Conservation (phyloP, 73 alveolate genomes). For the Urostyla sp. region DNA sequence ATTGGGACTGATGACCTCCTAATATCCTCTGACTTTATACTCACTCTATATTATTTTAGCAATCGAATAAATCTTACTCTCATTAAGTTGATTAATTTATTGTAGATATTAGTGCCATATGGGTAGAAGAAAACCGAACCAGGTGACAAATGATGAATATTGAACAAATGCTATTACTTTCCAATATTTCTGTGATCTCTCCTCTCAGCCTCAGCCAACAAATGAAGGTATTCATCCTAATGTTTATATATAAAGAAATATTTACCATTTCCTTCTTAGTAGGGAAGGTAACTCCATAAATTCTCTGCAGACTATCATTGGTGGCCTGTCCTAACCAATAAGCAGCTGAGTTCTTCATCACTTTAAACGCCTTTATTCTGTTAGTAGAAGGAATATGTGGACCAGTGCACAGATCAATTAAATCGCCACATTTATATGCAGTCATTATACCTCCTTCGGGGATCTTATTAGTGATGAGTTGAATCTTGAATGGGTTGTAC, state of each 20-base stretch:
- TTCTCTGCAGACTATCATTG: conserved; percentile 98
- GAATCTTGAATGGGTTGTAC: conserved; percentile 98
- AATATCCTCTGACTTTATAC: conserved; percentile 97
- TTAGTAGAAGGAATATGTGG: conserved; percentile 99
- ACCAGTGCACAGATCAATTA: conserved; percentile 99
- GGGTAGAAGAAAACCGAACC: conserved; percentile 99
- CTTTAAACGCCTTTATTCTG: conserved; percentile 96
- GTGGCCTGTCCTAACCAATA: conserved; percentile 98
- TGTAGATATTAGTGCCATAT: conserved; percentile 95
- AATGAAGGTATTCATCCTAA: conserved; percentile 94
- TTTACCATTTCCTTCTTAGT: conserved; percentile 94
- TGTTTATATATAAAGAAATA: no score
- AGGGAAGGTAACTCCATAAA: conserved; percentile 99
- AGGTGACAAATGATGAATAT: conserved; percentile 95
- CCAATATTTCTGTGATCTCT: conserved; percentile 99
- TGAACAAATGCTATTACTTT: conserved; percentile 94
- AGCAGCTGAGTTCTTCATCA: conserved; percentile 98
- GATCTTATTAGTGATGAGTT: conserved; percentile 95
- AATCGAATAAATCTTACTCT: no score
- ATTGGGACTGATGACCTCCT: conserved; percentile 99
- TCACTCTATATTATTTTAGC: no score
- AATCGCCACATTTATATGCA: conserved; percentile 98
- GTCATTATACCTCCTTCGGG: conserved; percentile 97
- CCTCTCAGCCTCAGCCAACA: conserved; percentile 97
- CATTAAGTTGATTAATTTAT: conserved; percentile 94